Evolutionary conservation across 306 rosid species (phyloP).

Genomic region (Comarum palustre): DNA sequence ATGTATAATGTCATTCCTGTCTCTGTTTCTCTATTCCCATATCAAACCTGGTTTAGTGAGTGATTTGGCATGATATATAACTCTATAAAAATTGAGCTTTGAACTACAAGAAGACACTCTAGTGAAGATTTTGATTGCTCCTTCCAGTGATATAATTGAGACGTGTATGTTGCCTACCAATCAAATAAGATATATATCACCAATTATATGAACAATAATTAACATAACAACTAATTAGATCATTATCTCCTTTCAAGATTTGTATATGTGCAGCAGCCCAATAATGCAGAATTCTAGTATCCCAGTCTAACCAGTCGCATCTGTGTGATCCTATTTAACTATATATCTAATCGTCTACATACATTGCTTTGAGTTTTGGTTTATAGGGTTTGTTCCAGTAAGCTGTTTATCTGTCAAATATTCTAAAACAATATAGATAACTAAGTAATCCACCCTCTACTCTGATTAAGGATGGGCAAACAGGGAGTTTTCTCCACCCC

Average conservation of each 20-base stretch:
- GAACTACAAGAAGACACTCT: conserved; percentile 15
- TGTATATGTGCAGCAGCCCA: neutral
- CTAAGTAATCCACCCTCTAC: neutral
- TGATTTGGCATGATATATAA: neutral
- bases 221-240: neutral
- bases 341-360: too few species aligned
- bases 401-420: neutral
- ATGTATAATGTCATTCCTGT: too few species aligned
- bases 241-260: conserved; percentile 8
- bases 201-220: conserved; percentile 1
- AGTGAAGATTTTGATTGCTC: conserved; percentile 21
- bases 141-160: neutral
- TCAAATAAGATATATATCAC: neutral
- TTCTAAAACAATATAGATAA: neutral
- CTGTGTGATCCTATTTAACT: neutral
- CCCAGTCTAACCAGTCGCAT: neutral
- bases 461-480: neutral
- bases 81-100: neutral
- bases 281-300: conserved; percentile 7
- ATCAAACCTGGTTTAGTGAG: neutral
- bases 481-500: too few species aligned
- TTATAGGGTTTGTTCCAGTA: neutral
- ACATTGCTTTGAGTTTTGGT: neutral
- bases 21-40: neutral
- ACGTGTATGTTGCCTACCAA: neutral